Evolutionary conservation across 495 filamentous ascomycete genomes (phyloP).

Genomic region (Aspergillus nanangensis): DNA sequence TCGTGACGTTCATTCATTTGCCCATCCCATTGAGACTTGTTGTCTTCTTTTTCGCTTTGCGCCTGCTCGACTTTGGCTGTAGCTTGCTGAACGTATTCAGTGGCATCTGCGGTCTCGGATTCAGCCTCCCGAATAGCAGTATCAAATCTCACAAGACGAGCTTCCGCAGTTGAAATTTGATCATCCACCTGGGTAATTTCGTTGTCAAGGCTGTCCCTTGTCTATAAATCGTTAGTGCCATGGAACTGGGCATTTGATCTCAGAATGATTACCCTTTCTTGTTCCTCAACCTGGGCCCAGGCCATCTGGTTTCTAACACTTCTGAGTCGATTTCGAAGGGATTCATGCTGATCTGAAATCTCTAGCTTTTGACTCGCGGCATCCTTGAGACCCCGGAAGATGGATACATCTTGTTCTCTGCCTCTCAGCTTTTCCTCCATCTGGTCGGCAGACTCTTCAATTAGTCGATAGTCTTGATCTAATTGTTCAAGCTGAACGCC

Average conservation of each 20-base stretch:
- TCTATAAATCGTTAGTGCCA: conserved; percentile 16
- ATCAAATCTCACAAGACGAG: conserved; percentile 35
- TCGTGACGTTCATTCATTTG: conserved; percentile 38
- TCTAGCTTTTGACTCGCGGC: conserved; percentile 50
- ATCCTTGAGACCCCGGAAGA: conserved; percentile 40
- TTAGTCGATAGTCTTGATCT: conserved; percentile 82
- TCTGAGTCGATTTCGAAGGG: conserved; percentile 47
- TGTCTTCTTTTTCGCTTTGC: conserved; percentile 32
- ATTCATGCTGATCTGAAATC: conserved; percentile 52
- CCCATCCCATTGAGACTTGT: conserved; percentile 34
- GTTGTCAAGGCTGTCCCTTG: conserved; percentile 24
- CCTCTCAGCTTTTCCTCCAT: conserved; percentile 56
- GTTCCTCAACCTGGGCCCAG: conserved; percentile 67
- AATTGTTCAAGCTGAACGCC: conserved; percentile 91
- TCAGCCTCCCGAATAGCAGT: conserved; percentile 40
- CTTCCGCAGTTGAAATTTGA: conserved; percentile 37
- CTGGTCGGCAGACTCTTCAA: conserved; percentile 65
- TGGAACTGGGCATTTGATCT: background rate
- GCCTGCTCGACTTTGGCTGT: conserved; percentile 43
- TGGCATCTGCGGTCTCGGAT: conserved; percentile 44
- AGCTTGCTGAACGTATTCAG: conserved; percentile 50
- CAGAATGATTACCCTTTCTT: conserved; percentile 35
- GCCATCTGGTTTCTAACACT: conserved; percentile 56
- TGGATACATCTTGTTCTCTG: conserved; percentile 43
- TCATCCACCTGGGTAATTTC: conserved; percentile 34